Base-by-base conservation (phyloP, 805 yeast genomes). In the Starmerella roubikii region DNA sequence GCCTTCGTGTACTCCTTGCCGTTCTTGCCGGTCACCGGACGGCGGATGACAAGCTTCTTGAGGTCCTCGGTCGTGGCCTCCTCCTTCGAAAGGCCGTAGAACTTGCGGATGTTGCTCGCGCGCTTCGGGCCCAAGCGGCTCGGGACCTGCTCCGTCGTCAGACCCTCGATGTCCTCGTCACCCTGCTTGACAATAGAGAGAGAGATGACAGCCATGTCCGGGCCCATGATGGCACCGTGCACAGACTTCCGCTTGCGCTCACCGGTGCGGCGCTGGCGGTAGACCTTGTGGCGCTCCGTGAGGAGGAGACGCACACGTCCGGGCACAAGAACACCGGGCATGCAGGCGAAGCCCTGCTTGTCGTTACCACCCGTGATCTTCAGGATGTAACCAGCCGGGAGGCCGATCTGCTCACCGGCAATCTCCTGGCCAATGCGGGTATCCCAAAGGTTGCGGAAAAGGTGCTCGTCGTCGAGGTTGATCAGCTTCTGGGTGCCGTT, bases 281-380 rank as follows among this genome's bases (percentile, higher is more conserved):
- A 91, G 77, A 97, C 88, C 59, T 96, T 83, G 74, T 73, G 79
- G 63, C 88, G 94, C 72, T 84, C 78, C 58, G 94, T 68, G 65
- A 91, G 75, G 66, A 91, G 77, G 61, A 91, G 78, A 68, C 82
- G 85, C 60, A 91, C 97, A 79, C 98, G 93, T 78, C 93, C 85
- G 72, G 98, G 97, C 76, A 84, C 91, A 78, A 91, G 74, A 55
- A 91, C 98, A 80, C 98, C 98, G 74, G 93, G 98, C 73, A 86
- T 91, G 98, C 93, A 91, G 73, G 98, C 97, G 95, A 91, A 91
- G 75, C 98, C 98, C 76, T 91, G 98, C 75, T 91, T 91, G 76
- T 91, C 98, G 81, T 91, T 91, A 79, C 98, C 98, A 67, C 98
- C 98, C 60, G 96, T 71, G 69, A 91, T 86, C 76, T 80, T 93